Evolutionary conservation across 2,329 filamentous ascomycete species (phyloP).

Genomic region (Ophiocordyceps camponoti-floridani): DNA sequence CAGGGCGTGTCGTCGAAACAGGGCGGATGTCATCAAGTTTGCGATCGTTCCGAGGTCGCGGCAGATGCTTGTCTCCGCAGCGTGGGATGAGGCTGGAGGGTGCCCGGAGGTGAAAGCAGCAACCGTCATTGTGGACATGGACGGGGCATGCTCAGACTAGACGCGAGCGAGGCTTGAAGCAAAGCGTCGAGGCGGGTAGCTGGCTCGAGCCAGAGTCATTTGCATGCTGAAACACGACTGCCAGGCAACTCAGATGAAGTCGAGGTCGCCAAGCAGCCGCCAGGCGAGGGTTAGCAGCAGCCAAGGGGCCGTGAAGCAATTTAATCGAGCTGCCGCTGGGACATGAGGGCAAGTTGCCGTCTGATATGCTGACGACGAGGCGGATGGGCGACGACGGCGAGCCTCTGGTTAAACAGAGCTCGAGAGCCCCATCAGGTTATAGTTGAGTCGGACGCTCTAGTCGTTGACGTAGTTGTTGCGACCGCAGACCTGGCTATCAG

Average conservation of each 20-base stretch:
- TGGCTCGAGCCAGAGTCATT: neutral
- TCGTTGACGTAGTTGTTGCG: too few species aligned
- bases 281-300: neutral
- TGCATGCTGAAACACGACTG: neutral
- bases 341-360: neutral
- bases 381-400: neutral
- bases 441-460: neutral
- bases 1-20: slow-evolving; percentile 4
- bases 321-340: neutral
- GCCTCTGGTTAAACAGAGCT: neutral
- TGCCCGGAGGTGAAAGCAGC: neutral
- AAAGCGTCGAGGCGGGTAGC: neutral
- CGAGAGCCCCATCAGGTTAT: neutral
- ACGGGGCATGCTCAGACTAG: neutral
- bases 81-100: slow-evolving; percentile 10
- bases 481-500: neutral
- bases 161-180: neutral
- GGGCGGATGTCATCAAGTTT: slow-evolving; percentile 7
- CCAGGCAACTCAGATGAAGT: neutral
- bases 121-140: slow-evolving; percentile 7
- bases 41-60: slow-evolving; percentile 14
- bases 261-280: neutral
- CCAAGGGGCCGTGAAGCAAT: neutral
- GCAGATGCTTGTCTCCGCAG: slow-evolving; percentile 28
- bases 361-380: neutral